Base-by-base conservation (phyloP, 495 filamentous ascomycete genomes). In the Aspergillus sclerotioniger region DNA sequence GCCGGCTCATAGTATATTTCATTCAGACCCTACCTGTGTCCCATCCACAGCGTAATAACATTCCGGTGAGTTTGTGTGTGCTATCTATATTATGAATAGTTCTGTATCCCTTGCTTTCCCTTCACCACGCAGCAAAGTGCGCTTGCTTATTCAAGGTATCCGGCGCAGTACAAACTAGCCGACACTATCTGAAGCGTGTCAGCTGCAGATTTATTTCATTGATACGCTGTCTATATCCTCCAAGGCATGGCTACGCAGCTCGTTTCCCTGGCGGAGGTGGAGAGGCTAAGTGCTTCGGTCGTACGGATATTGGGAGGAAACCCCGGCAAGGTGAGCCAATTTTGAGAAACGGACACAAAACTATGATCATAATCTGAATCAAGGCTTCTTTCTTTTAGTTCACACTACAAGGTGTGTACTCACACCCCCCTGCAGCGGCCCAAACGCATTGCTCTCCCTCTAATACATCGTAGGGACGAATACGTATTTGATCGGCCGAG, bases 301-400 rank as follows among this genome's bases (percentile, higher is more conserved):
- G 86, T 91, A 60, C 80, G 90, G 55, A 87, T 96, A 52, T 76
- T 96, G 9, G 91, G 83, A 52, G 89, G 87, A 13, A 95, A 96
- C 69, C 89, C 91, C 8, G 82, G 87, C 61, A 92, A 92, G 75
- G 85, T 87, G 63, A 41, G 73, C 51, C 45, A 5, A 59, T 49
- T n/a, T n/a, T 41, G 37, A n/a, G n/a, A 41, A 41, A 41, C n/a
- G 37, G 37, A 41, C 37, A 13, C 13, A 6, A 5, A 6, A 5
- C 6, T 28, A 15, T 39, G 19, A 53, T 48, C 17, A 51, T 47
- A 37, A 45, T 31, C 8, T 39, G 19, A 56, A 41, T 13, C n/a
- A 41, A 41, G 37, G n/a, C 43, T 7, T 12, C 31, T 32, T 5
- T 50, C 35, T 35, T 39, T 54, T 60, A 81, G 76, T 82, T 82